Percentiles rank a stretch among this genome's conserved stretches.
Evolutionary conservation across 495 filamentous ascomycete species (phyloP).

Genomic region (Chaetomium cochliodes): DNA sequence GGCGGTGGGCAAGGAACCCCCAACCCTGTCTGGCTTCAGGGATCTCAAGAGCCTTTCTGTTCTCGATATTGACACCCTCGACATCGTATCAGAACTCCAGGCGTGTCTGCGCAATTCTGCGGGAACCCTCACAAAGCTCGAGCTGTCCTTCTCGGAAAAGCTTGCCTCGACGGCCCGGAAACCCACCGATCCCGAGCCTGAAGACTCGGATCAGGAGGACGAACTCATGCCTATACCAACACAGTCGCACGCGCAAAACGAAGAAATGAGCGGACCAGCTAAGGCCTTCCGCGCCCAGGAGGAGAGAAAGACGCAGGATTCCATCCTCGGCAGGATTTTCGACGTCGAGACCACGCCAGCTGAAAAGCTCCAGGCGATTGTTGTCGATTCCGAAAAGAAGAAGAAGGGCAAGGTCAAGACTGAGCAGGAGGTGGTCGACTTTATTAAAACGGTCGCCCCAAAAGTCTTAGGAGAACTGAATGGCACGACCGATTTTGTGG

Average conservation of each 20-base stretch:
- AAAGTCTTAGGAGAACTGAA: slow-evolving; percentile 40
- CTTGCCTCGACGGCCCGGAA: slow-evolving; percentile 54
- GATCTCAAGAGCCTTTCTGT: slow-evolving; percentile 54
- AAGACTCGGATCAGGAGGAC: slow-evolving; percentile 55
- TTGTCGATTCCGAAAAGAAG: slow-evolving; percentile 34
- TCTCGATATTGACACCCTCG: slow-evolving; percentile 57
- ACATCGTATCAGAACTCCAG: slow-evolving; percentile 55
- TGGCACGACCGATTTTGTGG: slow-evolving; percentile 28
- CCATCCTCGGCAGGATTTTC: slow-evolving; percentile 55
- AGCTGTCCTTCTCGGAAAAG: slow-evolving; percentile 56
- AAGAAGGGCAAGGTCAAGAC: slow-evolving; percentile 29
- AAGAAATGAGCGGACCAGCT: slow-evolving; percentile 40
- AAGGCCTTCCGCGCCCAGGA: slow-evolving; percentile 46
- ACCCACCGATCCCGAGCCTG: slow-evolving; percentile 47
- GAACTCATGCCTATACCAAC: slow-evolving; percentile 37
- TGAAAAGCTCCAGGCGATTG: slow-evolving; percentile 30
- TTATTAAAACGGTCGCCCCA: slow-evolving; percentile 39
- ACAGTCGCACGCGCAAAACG: slow-evolving; percentile 20
- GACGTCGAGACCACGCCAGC: slow-evolving; percentile 42
- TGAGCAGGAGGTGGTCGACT: slow-evolving; percentile 43
- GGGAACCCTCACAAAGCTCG: slow-evolving; percentile 51
- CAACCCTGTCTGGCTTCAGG: slow-evolving; percentile 57
- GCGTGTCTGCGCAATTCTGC: slow-evolving; percentile 52
- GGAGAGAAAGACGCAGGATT: slow-evolving; percentile 54
- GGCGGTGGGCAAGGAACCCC: slow-evolving; percentile 33